A percentile compares a stretch with the other conserved stretches of the same genome.
These are phyloP conservation scores for Bacidia gigantensis DNA, from an alignment of 495 filamentous ascomycete genomes.

Conservation along the genomic window DNA sequence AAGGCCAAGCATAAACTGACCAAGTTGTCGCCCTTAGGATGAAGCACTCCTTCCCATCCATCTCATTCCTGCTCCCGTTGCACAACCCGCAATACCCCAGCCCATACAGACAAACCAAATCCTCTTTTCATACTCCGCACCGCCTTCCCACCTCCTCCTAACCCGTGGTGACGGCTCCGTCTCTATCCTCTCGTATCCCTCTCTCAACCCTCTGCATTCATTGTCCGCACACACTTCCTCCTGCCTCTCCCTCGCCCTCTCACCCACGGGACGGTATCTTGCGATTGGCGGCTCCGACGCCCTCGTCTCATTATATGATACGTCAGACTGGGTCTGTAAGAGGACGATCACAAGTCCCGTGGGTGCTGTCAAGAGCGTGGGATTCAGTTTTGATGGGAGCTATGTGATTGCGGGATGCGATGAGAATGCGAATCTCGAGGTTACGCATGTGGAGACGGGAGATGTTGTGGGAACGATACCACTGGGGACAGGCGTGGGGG, in stretches of 20 bases:
- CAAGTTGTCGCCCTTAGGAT: conserved; percentile 43
- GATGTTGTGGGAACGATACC: conserved; percentile 73
- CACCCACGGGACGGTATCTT: conserved; percentile 64
- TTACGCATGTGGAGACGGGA: conserved; percentile 70
- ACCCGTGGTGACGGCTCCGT: conserved; percentile 74
- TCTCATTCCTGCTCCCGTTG: conserved; percentile 21
- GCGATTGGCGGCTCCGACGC: conserved; percentile 85
- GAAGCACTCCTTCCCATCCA: conserved; percentile 58
- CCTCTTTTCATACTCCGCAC: conserved; percentile 56
- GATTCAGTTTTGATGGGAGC: conserved; percentile 83
- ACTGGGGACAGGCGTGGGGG: conserved; percentile 33
- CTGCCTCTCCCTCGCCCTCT: conserved; percentile 55
- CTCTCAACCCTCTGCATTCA: conserved; percentile 39
- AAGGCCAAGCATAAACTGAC: too few species aligned
- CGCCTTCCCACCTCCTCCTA: conserved; percentile 45
- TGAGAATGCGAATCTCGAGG: conserved; percentile 40
- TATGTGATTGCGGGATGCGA: conserved; percentile 78
- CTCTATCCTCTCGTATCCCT: conserved; percentile 58
- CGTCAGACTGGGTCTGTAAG: conserved; percentile 77
- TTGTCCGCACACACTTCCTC: conserved; percentile 76
- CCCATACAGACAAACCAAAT: conserved; percentile 66
- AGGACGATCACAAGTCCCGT: conserved; percentile 63
- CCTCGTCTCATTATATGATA: conserved; percentile 83
- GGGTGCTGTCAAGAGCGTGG: conserved; percentile 71
- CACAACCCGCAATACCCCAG: conserved; percentile 53